These are phyloP conservation scores for Trametes cingulata DNA, from an alignment of 768 basidiomycete species.

Conservation along the genomic window DNA sequence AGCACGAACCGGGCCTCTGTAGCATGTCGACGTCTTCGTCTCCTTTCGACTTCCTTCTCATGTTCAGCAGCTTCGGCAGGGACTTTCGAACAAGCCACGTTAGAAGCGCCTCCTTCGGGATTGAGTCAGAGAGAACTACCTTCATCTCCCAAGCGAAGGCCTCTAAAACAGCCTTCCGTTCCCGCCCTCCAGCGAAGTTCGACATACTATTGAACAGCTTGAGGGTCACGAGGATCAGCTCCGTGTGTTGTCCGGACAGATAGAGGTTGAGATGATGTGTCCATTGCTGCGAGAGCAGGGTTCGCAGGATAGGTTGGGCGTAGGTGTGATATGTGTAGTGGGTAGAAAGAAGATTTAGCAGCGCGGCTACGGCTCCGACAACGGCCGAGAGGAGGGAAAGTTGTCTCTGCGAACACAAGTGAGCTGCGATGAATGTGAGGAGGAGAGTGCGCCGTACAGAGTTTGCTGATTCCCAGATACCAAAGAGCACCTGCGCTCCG, in stretches of 20 bases:
- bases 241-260: conserved; percentile 60
- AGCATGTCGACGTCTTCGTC: conserved; percentile 43
- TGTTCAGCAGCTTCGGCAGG: conserved; percentile 63
- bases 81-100: conserved; percentile 40
- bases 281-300: conserved; percentile 55
- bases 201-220: conserved; percentile 65
- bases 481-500: conserved; percentile 61
- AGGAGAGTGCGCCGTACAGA: conserved; percentile 41
- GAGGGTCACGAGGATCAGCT: conserved; percentile 64
- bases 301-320: conserved; percentile 64
- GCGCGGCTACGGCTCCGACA: conserved; percentile 54
- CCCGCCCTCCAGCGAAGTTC: conserved; percentile 62
- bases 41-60: conserved; percentile 63
- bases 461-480: conserved; percentile 56
- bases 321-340: conserved; percentile 69
- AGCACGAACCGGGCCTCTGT: conserved; percentile 55
- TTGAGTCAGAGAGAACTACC: conserved; percentile 35
- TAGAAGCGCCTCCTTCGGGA: not conserved
- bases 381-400: conserved; percentile 44
- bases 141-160: conserved; percentile 80
- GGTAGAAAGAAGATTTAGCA: conserved; percentile 62
- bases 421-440: not conserved
- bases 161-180: conserved; percentile 63
- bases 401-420: conserved; percentile 40
- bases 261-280: conserved; percentile 61